phyloP scores from a whole-genome alignment of 1,139 yeast species.

The Blastobotrys ciferrii region DNA sequence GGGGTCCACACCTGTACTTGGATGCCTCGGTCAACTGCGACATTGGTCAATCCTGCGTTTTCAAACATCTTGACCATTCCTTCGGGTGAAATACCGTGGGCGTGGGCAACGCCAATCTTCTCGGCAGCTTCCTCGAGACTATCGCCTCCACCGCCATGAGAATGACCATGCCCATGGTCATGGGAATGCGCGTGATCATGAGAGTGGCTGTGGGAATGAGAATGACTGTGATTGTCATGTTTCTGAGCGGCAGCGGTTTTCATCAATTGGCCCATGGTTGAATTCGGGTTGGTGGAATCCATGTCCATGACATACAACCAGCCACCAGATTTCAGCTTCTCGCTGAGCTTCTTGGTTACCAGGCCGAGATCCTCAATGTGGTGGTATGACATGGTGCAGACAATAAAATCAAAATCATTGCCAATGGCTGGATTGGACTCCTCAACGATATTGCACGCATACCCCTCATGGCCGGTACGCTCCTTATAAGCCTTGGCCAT shows the following conservation, averaged over 20 bases:
- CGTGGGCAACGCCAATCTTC: background rate
- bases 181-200: conserved; percentile 10
- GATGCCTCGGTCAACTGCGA: background rate
- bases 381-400: conserved; percentile 33
- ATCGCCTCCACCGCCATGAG: conserved; percentile 5
- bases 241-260: background rate
- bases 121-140: background rate
- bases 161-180: conserved; percentile 11
- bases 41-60: background rate
- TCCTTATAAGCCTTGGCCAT: conserved; percentile 30
- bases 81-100: background rate
- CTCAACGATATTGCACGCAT: background rate
- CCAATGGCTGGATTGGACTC: conserved; percentile 27
- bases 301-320: conserved; percentile 26
- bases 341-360: conserved; percentile 23
- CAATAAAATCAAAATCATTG: conserved; percentile 29
- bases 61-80: background rate
- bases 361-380: conserved; percentile 30
- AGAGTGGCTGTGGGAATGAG: conserved; percentile 7
- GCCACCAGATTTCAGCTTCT: conserved; percentile 28
- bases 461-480: conserved; percentile 1
- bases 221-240: conserved; percentile 10
- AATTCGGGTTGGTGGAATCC: conserved; percentile 14
- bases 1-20: background rate
- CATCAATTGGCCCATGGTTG: background rate